phyloP scores from a whole-genome alignment of 129 eudicot genomes.

The Ambrosia artemisiifolia region DNA sequence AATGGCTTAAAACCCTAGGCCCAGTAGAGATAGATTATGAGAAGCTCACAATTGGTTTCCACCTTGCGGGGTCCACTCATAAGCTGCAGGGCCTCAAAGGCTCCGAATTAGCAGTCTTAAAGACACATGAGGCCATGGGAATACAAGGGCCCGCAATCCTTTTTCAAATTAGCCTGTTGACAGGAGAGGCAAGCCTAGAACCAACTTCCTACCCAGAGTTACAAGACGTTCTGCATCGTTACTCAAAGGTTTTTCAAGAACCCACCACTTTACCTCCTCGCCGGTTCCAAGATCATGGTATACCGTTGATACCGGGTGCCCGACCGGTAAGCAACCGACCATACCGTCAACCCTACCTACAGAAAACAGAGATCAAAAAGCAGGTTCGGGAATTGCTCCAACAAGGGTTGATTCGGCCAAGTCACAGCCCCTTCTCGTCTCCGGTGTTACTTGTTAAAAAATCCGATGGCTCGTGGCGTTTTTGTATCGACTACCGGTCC shows the following conservation, averaged over 20 bases:
- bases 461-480: not conserved
- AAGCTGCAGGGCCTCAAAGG: no score
- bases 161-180: not conserved
- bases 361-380: not conserved
- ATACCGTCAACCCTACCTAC: not conserved
- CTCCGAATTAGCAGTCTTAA: no score
- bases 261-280: not conserved
- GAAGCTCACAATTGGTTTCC: no score
- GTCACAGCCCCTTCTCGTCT: not conserved
- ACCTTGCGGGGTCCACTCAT: no score
- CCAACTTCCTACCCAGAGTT: no score
- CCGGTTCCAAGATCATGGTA: not conserved
- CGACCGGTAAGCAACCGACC: not conserved
- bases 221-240: no score
- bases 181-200: no score
- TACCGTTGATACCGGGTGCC: not conserved
- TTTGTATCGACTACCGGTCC: not conserved
- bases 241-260: no score
- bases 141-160: not conserved
- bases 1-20: not conserved
- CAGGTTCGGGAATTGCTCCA: not conserved
- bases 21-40: not conserved
- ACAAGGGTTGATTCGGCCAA: conserved; percentile 1
- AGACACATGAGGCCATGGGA: not conserved
- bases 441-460: not conserved